phyloP scores from a whole-genome alignment of 371 early-diverging fungal species.

The Circinella minor region DNA sequence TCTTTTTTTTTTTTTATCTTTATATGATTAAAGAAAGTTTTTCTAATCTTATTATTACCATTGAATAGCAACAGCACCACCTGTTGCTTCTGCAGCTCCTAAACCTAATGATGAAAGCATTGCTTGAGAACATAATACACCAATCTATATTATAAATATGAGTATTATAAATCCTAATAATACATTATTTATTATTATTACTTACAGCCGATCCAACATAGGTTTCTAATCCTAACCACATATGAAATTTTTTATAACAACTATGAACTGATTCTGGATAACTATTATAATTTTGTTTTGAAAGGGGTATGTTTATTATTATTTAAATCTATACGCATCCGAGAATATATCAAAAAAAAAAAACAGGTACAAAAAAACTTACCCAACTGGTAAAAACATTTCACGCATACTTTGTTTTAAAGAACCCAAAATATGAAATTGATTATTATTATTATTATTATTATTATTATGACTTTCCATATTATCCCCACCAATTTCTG shows the following conservation, averaged over 20 bases:
- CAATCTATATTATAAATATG: conserved; percentile 43
- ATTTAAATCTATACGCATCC: no score
- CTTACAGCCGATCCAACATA: conserved; percentile 67
- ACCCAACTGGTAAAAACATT: conserved; percentile 72
- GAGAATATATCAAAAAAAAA: no score
- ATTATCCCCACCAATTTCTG: background rate
- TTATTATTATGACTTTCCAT: background rate
- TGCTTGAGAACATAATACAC: conserved; percentile 73
- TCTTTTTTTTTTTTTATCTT: no score
- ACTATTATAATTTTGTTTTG: conserved; percentile 13
- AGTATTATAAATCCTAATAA: background rate
- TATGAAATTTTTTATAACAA: conserved; percentile 64
- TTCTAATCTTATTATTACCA: no score
- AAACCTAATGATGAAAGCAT: conserved; percentile 72
- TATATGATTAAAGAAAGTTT: no score
- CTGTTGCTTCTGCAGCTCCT: conserved; percentile 58
- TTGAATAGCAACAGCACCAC: conserved; percentile 75
- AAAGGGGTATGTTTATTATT: no score
- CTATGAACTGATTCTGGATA: conserved; percentile 58
- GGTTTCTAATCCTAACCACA: conserved; percentile 71
- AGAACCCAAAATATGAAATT: conserved; percentile 25
- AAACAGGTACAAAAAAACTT: conserved; percentile 9
- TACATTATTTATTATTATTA: background rate
- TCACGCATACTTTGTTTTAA: conserved; percentile 55
- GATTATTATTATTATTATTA: background rate